Conservation (phyloP, 129 eudicot species). For the Saposhnikovia divaricata region DNA sequence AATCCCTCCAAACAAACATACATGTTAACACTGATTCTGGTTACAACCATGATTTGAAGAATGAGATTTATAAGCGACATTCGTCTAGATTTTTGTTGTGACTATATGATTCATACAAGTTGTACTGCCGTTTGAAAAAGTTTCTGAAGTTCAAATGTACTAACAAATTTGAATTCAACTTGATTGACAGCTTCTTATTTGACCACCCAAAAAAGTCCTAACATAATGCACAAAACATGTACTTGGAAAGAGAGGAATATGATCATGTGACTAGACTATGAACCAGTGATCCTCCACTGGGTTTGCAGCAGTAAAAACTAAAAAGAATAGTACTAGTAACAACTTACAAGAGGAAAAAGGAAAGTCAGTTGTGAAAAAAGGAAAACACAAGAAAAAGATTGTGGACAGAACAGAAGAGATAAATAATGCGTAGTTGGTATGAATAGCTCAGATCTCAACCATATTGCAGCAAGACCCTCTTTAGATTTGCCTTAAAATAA, state of each 20-base stretch:
- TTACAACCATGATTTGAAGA: too few relatives aligned
- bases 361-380: constrained; percentile 5
- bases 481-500: constrained; percentile 13
- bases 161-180: not conserved
- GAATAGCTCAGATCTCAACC: constrained; percentile 38
- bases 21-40: too few relatives aligned
- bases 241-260: not conserved
- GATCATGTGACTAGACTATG: constrained; percentile 2
- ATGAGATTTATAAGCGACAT: not conserved
- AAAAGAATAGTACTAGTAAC: not conserved
- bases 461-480: constrained; percentile 11
- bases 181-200: not conserved
- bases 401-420: not conserved
- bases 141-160: not conserved
- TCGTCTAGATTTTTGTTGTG: too few relatives aligned
- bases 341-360: not conserved
- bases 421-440: constrained; percentile 19
- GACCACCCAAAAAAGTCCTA: not conserved
- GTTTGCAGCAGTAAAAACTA: not conserved
- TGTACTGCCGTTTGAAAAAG: not conserved
- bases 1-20: too few relatives aligned
- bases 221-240: not conserved
- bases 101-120: not conserved
- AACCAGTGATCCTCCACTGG: constrained; percentile 1
- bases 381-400: constrained; percentile 3